These are phyloP conservation scores for Trichothecium sympodiale DNA, from an alignment of 2,329 filamentous ascomycete genomes.

Conservation along the genomic window DNA sequence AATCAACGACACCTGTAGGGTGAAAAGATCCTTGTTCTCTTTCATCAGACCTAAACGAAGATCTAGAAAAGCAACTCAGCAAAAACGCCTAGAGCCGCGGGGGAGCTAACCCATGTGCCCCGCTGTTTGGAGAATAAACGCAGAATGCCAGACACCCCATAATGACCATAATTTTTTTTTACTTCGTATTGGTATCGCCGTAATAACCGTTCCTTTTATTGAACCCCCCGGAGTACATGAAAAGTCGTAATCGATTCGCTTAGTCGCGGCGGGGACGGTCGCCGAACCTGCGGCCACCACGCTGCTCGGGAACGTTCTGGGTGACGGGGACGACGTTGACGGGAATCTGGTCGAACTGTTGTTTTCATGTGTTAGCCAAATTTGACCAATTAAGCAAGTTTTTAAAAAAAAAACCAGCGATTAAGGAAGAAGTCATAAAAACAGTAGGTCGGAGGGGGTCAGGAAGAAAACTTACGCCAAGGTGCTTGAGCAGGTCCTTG, in stretches of 20 bases:
- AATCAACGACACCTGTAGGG: conserved; percentile 85
- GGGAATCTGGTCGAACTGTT: conserved; percentile 89
- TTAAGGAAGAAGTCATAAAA: too few species aligned
- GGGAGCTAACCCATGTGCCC: conserved; percentile 2
- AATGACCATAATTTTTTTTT: conserved; percentile 13
- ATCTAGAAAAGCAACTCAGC: conserved; percentile 45
- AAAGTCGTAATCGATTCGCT: conserved; percentile 9
- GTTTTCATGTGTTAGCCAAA: conserved; percentile 16
- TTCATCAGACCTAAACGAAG: conserved; percentile 23
- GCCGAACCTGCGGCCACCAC: conserved; percentile 63
- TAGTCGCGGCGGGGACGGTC: conserved; percentile 44
- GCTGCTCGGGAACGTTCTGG: conserved; percentile 79
- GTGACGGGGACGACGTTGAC: conserved; percentile 89
- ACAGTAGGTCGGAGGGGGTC: too few species aligned
- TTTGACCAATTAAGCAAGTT: not conserved
- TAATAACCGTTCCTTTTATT: too few species aligned
- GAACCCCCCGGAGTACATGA: conserved; percentile 1
- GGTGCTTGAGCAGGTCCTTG: conserved; percentile 97
- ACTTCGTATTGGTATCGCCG: conserved; percentile 6
- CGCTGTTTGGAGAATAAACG: conserved; percentile 9
- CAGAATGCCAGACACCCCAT: conserved; percentile 31
- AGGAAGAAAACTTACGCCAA: conserved; percentile 65
- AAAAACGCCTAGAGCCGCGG: conserved; percentile 42
- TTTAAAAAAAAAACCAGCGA: not conserved
- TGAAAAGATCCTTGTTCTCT: conserved; percentile 41